Base-by-base conservation (phyloP, 176 grass and related monocot species). In the Secale cereale region DNA sequence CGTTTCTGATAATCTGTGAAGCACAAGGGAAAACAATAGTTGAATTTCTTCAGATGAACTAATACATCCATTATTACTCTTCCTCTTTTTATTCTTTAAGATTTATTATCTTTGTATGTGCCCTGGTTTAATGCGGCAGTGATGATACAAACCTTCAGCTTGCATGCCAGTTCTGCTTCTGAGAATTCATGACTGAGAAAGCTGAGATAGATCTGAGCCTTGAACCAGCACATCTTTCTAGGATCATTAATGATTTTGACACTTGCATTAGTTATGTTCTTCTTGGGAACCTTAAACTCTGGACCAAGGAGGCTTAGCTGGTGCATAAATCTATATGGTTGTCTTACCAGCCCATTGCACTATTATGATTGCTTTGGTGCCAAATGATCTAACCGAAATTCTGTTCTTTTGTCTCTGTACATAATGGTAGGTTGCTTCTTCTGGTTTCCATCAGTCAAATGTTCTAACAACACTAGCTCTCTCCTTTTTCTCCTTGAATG, bases 101-200 rank as follows among this genome's bases (percentile, higher is more conserved):
- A 4, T 52, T 39, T 4, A 10, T 13, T 4, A 48, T 23, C 5
- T 45, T 27, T 0, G 12, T 56, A 43, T 20, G 56, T n/a, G 4
- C 71, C 50, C 41, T 48, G 41, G 13, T 56, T 32, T n/a, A 15
- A 4, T 25, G 40, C 43, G 70, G 39, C 80, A 75, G 48, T 88
- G 90, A 95, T 81, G 88, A 90, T 62, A 79, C 70, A 74, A 87
- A 33, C 17, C 26, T 57, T 78, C 85, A 90, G 78, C 81, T 88
- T 83, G 84, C 62, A 91, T 13, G 88, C 93, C 88, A 88, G 93
- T 90, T 90, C 83, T 90, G 88, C 93, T 95, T 95, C 90, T 88
- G 88, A 95, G 7, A 90, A 86, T 92, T 90, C 86, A 32, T 92
- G 90, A 95, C 69, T 14, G 86, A 90, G 32, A 82, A 71, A 90